phyloP scores from a whole-genome alignment of 352 stramenopile species.

The Globisporangium acanthophoron region DNA sequence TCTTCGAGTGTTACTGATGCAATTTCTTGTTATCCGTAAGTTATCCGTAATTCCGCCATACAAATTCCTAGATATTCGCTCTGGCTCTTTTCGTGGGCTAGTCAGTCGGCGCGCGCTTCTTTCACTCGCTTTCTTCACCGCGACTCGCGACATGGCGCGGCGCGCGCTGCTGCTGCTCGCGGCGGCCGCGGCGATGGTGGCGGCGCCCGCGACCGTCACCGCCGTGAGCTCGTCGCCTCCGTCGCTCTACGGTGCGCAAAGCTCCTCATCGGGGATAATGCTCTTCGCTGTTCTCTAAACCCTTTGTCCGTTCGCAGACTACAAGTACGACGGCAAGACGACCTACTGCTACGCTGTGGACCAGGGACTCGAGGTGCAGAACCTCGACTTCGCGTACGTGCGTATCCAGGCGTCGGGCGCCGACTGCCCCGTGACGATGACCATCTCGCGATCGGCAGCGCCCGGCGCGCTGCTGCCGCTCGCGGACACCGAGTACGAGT shows the following conservation, averaged over 20 bases:
- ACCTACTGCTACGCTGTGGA: conserved; percentile 83
- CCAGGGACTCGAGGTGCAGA: conserved; percentile 63
- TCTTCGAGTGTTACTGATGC: too few species aligned
- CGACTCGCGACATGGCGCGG: too few species aligned
- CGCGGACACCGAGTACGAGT: conserved; percentile 52
- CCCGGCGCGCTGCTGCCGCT: conserved; percentile 23
- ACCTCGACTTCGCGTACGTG: conserved; percentile 68
- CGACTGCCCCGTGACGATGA: conserved; percentile 58
- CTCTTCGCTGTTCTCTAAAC: not conserved
- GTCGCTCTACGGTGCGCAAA: conserved; percentile 44
- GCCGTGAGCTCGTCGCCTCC: conserved; percentile 22
- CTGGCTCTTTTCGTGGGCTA: too few species aligned
- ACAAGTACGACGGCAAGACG: conserved; percentile 64
- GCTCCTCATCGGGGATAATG: not conserved
- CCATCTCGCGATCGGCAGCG: conserved; percentile 35
- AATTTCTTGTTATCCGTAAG: too few species aligned
- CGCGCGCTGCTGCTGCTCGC: conserved; percentile 3
- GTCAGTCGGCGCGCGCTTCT: too few species aligned
- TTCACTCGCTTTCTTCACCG: too few species aligned
- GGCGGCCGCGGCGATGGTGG: conserved; percentile 18
- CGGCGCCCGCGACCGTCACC: conserved; percentile 1
- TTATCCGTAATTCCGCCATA: too few species aligned
- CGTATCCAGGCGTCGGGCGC: conserved; percentile 29
- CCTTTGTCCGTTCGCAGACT: conserved; percentile 29
- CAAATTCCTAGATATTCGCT: too few species aligned